Conservation (phyloP, 1,139 yeast genomes). For the Blastobotrys apis region DNA sequence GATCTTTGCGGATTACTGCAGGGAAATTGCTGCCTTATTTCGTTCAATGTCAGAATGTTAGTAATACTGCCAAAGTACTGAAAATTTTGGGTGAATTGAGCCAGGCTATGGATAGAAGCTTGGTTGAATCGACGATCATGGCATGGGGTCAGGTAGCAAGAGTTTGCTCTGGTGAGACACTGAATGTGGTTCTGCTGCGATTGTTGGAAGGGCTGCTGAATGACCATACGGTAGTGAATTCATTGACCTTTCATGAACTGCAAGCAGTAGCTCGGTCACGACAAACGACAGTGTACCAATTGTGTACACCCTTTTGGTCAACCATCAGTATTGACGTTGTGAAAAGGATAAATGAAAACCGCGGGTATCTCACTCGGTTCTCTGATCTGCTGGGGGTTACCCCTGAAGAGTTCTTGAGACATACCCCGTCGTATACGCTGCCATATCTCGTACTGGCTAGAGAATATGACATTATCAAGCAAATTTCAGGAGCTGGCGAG, state of each 20-base stretch:
- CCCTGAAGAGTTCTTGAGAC: conserved; percentile 53
- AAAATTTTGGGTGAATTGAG: conserved; percentile 19
- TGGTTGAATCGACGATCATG: conserved; percentile 58
- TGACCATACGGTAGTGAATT: conserved; percentile 55
- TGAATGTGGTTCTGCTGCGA: conserved; percentile 56
- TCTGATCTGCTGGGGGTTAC: conserved; percentile 64
- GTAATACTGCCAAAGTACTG: conserved; percentile 19
- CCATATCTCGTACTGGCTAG: conserved; percentile 70
- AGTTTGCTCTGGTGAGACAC: conserved; percentile 56
- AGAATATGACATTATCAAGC: conserved; percentile 58
- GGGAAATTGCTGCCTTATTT: conserved; percentile 26
- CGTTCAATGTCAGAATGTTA: conserved; percentile 11
- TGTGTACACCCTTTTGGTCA: conserved; percentile 75
- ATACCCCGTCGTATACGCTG: conserved; percentile 70
- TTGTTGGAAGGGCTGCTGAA: conserved; percentile 60
- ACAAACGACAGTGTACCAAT: conserved; percentile 44
- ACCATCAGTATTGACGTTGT: conserved; percentile 65
- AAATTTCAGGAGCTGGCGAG: conserved; percentile 40
- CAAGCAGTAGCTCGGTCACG: conserved; percentile 43
- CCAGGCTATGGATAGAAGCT: conserved; percentile 32
- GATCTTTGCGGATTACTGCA: conserved; percentile 29
- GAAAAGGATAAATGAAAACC: conserved; percentile 46
- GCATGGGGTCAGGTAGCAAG: conserved; percentile 60
- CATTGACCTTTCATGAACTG: conserved; percentile 59
- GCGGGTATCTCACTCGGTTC: conserved; percentile 53